Evolutionary conservation across 2,329 filamentous ascomycete genomes (phyloP), one percentile per base, ranked within the genome.

Genomic region (Epichloe sylvatica): DNA sequence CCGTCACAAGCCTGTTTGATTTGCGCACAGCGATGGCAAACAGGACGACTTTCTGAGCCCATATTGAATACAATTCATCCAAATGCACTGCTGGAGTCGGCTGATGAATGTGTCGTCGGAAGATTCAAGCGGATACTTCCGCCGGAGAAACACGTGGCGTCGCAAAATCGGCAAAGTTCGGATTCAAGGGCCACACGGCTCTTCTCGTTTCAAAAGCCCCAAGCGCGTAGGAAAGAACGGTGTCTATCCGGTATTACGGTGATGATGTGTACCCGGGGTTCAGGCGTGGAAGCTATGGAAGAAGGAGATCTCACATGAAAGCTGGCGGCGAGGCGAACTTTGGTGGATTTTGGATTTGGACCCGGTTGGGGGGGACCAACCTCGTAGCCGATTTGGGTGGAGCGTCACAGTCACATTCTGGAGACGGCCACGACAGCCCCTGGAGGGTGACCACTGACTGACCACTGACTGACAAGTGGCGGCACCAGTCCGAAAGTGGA

Each of bases 1-100:
- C 63, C 63, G 50, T 64, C 59, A 52, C 63, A 66, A 42, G 61
- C 63, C 54, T 66, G 63, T 50, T 66, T 66, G 52, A 66, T 66
- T 54, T 64, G 60, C 23, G 63, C 62, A 46, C 63, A 65, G 54
- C 63, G 63, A 38, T 61, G 56, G 52, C 64, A 66, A 19, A 64
- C 62, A 23, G 60, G 57, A 25, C 59, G 55, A 46, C 53, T 58
- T 21, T 62, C 59, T 48, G 57, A 53, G 49, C 60, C 60, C 60
- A 62, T 62, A 41, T 49, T 38, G 47, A 35, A 36, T 11, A 19
- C 25, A 17, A 47, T 13, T n/a, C 30, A 23, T 45, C 39, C 33
- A 23, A 8, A 43, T 6, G 13, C 38, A 33, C 39, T 40, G 39
- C 19, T 25, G 37, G 25, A 33, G 34, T 36, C 39, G 40, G 33